These are phyloP conservation scores for Tulasnella sp. DNA, from an alignment of 768 basidiomycete genomes.

Conservation along the genomic window DNA sequence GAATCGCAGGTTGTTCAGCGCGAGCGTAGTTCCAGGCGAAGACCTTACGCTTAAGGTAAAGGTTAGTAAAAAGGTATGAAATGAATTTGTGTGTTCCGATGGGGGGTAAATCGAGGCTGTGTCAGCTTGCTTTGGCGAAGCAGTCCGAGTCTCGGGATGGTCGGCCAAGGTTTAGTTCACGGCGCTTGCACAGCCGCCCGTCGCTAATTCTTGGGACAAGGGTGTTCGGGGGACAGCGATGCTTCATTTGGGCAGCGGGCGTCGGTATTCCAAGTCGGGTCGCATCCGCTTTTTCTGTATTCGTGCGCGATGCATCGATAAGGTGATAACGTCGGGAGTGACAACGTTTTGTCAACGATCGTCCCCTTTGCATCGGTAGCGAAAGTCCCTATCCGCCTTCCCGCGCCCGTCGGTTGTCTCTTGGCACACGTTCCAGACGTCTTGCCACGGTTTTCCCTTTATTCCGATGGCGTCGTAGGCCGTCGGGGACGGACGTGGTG, in stretches of 20 bases:
- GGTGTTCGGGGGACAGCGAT: neutral
- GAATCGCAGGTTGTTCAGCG: neutral
- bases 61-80: neutral
- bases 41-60: neutral
- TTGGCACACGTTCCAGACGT: neutral
- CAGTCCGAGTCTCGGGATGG: constrained; percentile 4
- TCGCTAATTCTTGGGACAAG: neutral
- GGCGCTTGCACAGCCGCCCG: constrained; percentile 18
- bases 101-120: neutral
- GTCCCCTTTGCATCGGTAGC: neutral
- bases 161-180: constrained; percentile 11
- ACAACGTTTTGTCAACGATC: neutral
- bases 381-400: constrained; percentile 4
- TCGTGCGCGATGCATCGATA: neutral
- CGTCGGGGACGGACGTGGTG: neutral
- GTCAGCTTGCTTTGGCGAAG: neutral
- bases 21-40: neutral
- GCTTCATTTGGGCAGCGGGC: neutral
- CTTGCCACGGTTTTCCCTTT: neutral
- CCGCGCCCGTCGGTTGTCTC: neutral
- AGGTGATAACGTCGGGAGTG: neutral
- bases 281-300: neutral
- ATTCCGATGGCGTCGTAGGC: neutral
- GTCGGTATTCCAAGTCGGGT: neutral
- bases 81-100: neutral